Base-by-base conservation (phyloP, 805 yeast species). In the Kuraishia piskuri region DNA sequence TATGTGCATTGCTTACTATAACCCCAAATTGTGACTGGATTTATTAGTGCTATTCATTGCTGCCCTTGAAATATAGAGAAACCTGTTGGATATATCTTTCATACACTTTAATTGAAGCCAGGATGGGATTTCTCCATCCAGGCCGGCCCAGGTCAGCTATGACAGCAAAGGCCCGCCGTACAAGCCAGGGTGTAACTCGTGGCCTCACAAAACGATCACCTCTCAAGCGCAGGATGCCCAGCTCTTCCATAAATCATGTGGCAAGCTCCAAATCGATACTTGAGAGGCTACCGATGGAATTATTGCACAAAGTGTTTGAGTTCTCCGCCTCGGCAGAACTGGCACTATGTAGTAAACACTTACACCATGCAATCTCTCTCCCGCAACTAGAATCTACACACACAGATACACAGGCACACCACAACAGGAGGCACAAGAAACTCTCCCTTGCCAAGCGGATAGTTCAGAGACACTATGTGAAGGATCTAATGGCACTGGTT, bases 201-300 rank as follows among this genome's bases (percentile, higher is more conserved):
- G 8, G 17, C 4, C 14, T n/a, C 17, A 31, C 17, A 14, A 31
- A 31, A 12, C n/a, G 4, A 31, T 8, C 40, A 7, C 17, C 40
- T 31, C 9, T 10, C 8, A 6, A 31, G 14, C 40, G 40, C 17
- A 10, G 17, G 40, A 31, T 31, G 14, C 40, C 40, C 17, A 31
- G 40, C 17, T 5, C 17, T n/a, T n/a, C n/a, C n/a, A n/a, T n/a
- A n/a, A n/a, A n/a, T n/a, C n/a, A n/a, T 14, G 40, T 7, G 40
- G 17, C 40, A 14, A 31, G 14, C n/a, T 12, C 40, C 40, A 31
- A 31, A 12, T 31, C 40, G 14, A 31, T 31, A 31, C 51, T 50
- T 17, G 37, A 37, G 14, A 21, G 48, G 21, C 47, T 50, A 36
- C 52, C 52, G 26, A 19, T 44, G 26, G 52, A 50, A 19, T 14